A percentile compares a stretch with the other conserved stretches of the same genome.
Conservation (phyloP, 2,329 filamentous ascomycete species). For the Periconia sp. region DNA sequence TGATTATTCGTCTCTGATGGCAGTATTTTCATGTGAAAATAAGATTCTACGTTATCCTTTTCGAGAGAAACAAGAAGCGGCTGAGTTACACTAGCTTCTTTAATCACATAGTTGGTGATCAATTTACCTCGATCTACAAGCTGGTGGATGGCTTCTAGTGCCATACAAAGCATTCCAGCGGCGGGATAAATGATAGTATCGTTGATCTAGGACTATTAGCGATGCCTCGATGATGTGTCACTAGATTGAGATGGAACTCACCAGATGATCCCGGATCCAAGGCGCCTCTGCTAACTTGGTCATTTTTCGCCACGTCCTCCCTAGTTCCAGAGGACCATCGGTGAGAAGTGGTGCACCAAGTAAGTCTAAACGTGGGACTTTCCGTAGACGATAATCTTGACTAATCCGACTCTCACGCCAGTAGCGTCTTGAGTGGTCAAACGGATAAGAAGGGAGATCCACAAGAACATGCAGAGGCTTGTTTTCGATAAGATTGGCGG, state of each 20-base stretch:
- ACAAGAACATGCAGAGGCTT: conserved; percentile 2
- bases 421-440: conserved; percentile 27
- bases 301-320: conserved; percentile 1
- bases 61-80: background rate
- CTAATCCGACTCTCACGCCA: conserved; percentile 15
- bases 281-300: background rate
- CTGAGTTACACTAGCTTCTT: no score
- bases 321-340: background rate
- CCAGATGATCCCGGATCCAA: conserved; percentile 13
- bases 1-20: no score
- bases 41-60: background rate
- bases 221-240: no score
- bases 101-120: no score
- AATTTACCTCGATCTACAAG: background rate
- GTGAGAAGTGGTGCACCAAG: background rate
- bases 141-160: conserved; percentile 15
- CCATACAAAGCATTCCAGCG: conserved; percentile 52
- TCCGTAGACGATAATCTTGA: background rate
- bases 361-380: background rate
- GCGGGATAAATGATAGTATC: conserved; percentile 50
- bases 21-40: no score
- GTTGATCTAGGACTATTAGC: no score
- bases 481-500: background rate
- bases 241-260: no score
- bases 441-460: conserved; percentile 30